phyloP scores from a whole-genome alignment of 2,329 filamentous ascomycete species.

The Aureobasidium sp. region DNA sequence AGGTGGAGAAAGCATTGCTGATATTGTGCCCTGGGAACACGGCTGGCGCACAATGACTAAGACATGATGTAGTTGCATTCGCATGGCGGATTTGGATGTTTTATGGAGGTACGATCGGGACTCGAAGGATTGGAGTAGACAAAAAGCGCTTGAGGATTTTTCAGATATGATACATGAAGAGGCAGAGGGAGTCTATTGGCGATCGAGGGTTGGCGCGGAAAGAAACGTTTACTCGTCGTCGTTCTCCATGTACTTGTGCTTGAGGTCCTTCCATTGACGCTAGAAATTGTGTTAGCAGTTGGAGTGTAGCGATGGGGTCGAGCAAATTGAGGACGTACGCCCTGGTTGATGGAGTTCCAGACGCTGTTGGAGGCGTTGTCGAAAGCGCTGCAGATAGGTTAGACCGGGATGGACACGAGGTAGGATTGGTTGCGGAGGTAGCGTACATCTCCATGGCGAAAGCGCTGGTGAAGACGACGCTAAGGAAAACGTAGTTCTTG shows the following conservation, averaged over 20 bases:
- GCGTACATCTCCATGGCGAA: slow-evolving; percentile 93
- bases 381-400: slow-evolving; percentile 55
- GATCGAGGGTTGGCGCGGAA: neutral
- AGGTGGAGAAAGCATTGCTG: neutral
- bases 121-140: neutral
- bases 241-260: slow-evolving; percentile 65
- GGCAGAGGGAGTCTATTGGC: neutral
- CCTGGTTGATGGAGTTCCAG: slow-evolving; percentile 87
- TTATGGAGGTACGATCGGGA: neutral
- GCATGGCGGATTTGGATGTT: neutral
- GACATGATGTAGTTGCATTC: neutral
- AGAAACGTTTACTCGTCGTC: slow-evolving; percentile 37
- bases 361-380: slow-evolving; percentile 73
- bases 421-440: neutral
- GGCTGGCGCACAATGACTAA: neutral
- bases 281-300: slow-evolving; percentile 35
- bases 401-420: neutral
- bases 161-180: slow-evolving; percentile 13
- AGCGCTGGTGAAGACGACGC: slow-evolving; percentile 73
- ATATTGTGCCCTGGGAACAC: neutral
- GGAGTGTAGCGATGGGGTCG: neutral
- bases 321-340: slow-evolving; percentile 56
- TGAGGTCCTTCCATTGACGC: slow-evolving; percentile 99
- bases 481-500: slow-evolving; percentile 81
- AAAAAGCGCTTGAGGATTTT: slow-evolving; percentile 5